phyloP scores from a whole-genome alignment of 805 yeast species.

The Hanseniaspora pseudoguilliermondii region DNA sequence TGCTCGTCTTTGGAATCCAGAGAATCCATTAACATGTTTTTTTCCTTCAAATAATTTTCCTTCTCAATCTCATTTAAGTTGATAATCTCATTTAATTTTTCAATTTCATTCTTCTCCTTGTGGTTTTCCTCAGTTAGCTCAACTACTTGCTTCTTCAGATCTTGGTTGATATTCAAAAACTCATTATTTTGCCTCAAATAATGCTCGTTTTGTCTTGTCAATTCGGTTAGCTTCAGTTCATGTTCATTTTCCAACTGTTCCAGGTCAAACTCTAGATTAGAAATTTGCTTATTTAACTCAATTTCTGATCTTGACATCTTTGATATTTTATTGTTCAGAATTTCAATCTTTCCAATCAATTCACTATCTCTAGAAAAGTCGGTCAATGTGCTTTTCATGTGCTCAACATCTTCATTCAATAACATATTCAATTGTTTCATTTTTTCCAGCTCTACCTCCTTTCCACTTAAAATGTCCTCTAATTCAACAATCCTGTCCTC shows the following conservation, averaged over 20 bases:
- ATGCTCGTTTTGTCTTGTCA: conserved; percentile 33
- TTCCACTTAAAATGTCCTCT: conserved; percentile 46
- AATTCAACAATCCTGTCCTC: conserved; percentile 37
- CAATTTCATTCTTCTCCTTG: conserved; percentile 48
- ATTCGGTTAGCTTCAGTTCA: conserved; percentile 28
- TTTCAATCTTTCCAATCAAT: conserved; percentile 39
- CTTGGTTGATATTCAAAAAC: conserved; percentile 34
- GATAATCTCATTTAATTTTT: conserved; percentile 37
- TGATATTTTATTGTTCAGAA: conserved; percentile 41
- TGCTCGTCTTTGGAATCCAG: conserved; percentile 16
- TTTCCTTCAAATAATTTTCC: conserved; percentile 28
- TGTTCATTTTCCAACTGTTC: conserved; percentile 39
- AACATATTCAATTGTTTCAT: conserved; percentile 36
- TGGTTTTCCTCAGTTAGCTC: conserved; percentile 47
- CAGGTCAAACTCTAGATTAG: conserved; percentile 46
- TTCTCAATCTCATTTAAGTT: conserved; percentile 34
- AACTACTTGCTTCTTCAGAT: conserved; percentile 39
- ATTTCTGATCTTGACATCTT: conserved; percentile 52
- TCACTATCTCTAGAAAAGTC: conserved; percentile 33
- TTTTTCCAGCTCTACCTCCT: conserved; percentile 40
- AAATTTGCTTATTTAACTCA: conserved; percentile 49
- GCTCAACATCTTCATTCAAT: conserved; percentile 44
- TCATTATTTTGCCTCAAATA: conserved; percentile 31
- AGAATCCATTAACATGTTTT: conserved; percentile 19
- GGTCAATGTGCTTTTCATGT: conserved; percentile 36